Conservation (phyloP, 495 filamentous ascomycete species). For the Aspergillus incahuasiensis region DNA sequence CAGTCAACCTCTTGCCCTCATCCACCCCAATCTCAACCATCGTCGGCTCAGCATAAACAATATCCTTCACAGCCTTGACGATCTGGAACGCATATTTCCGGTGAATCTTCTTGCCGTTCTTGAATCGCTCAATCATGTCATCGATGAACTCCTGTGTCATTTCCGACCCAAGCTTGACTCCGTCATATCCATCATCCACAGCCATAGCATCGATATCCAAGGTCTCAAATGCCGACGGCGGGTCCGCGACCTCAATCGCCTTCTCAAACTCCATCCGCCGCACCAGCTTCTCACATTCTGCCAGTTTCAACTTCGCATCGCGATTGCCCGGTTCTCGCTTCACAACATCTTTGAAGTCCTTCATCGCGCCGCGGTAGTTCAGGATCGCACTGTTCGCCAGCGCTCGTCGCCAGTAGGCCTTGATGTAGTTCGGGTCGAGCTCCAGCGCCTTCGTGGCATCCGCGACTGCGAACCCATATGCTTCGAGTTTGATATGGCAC, state of each 20-base stretch:
- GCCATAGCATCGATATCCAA: constrained; percentile 80
- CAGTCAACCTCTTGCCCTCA: constrained; percentile 73
- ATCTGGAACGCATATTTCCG: constrained; percentile 98
- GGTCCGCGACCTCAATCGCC: constrained; percentile 90
- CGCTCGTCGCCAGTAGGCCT: constrained; percentile 94
- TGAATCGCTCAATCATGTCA: constrained; percentile 95
- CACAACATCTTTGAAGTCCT: constrained; percentile 88
- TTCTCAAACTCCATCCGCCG: constrained; percentile 85
- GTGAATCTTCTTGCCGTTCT: constrained; percentile 89
- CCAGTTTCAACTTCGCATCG: constrained; percentile 82
- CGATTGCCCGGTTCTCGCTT: constrained; percentile 82
- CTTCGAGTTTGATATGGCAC: constrained; percentile 83
- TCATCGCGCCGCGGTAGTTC: constrained; percentile 77
- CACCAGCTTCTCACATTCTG: constrained; percentile 90
- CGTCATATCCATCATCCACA: constrained; percentile 82
- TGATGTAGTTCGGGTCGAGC: constrained; percentile 79
- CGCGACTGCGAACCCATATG: constrained; percentile 85
- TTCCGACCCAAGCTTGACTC: constrained; percentile 66
- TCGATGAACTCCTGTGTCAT: constrained; percentile 97
- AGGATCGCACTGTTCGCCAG: constrained; percentile 87
- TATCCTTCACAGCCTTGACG: constrained; percentile 77
- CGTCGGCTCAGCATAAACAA: constrained; percentile 88
- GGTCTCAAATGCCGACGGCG: constrained; percentile 84
- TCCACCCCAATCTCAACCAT: constrained; percentile 93
- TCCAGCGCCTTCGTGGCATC: constrained; percentile 95